Conservation (phyloP, 1,139 yeast species). For the Saccharomyces hybrid region DNA sequence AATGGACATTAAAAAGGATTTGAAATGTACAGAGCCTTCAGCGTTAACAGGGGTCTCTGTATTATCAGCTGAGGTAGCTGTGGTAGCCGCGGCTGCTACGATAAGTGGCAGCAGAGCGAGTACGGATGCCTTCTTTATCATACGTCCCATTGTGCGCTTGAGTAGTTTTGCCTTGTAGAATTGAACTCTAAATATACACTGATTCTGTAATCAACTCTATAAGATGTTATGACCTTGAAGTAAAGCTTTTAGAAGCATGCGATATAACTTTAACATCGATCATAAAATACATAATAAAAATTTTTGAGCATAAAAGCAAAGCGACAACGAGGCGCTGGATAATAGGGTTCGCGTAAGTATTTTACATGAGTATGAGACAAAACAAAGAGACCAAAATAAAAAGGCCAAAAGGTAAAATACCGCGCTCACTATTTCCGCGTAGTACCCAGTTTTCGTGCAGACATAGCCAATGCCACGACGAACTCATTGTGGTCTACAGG, state of each 20-base stretch:
- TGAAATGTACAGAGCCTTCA: constrained; percentile 10
- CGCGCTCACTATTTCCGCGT: not conserved
- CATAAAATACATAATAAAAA: not conserved
- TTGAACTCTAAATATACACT: no score
- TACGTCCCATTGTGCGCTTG: not conserved
- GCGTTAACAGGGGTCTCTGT: not conserved
- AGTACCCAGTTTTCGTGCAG: constrained; percentile 8
- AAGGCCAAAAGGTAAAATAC: not conserved
- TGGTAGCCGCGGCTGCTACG: constrained; percentile 4
- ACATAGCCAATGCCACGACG: constrained; percentile 21
- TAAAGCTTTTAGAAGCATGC: not conserved
- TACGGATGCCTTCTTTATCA: not conserved
- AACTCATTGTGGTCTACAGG: constrained; percentile 24
- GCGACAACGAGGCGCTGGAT: not conserved
- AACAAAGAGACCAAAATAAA: not conserved
- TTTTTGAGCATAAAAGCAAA: not conserved
- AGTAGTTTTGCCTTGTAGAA: no score
- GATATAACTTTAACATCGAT: not conserved
- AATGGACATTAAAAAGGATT: constrained; percentile 55
- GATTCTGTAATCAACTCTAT: not conserved
- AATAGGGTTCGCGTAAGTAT: not conserved
- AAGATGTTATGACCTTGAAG: not conserved
- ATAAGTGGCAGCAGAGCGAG: constrained; percentile 4
- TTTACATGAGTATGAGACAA: not conserved
- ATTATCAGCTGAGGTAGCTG: constrained; percentile 1